Evolutionary conservation across 2,329 filamentous ascomycete species (phyloP).

Genomic region (Fusarium pilosicola): DNA sequence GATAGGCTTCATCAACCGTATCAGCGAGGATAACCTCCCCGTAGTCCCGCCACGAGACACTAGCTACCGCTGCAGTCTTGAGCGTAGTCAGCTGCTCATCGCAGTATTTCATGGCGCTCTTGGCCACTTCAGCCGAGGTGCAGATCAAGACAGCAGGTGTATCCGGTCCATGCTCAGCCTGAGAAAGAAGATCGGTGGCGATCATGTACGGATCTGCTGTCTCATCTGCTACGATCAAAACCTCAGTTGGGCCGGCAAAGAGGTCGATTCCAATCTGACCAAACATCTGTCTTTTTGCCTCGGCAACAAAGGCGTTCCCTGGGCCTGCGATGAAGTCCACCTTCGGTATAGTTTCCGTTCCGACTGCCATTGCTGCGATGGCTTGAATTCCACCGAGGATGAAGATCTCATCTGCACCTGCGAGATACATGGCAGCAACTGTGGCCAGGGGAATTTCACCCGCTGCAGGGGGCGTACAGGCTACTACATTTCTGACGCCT

Average conservation of each 20-base stretch:
- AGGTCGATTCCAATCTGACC: neutral
- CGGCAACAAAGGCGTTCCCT: neutral
- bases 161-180: slow-evolving; percentile 1
- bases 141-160: neutral
- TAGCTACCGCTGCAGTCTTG: neutral
- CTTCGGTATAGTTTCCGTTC: neutral
- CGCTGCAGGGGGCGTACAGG: neutral
- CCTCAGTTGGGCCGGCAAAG: neutral
- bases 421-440: neutral
- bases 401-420: neutral
- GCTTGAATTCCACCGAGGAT: neutral
- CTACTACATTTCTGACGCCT: neutral
- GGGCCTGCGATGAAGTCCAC: neutral
- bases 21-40: neutral
- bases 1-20: neutral
- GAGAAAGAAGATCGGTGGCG: neutral
- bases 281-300: neutral
- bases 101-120: neutral
- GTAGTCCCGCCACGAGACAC: neutral
- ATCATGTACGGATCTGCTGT: neutral
- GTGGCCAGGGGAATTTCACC: neutral
- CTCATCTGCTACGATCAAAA: neutral
- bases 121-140: neutral
- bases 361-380: neutral
- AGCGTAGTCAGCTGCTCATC: neutral